A percentile compares a stretch with the other conserved stretches of the same genome.
Conservation (phyloP, 768 basidiomycete species). For the Termitomyces sp. region DNA sequence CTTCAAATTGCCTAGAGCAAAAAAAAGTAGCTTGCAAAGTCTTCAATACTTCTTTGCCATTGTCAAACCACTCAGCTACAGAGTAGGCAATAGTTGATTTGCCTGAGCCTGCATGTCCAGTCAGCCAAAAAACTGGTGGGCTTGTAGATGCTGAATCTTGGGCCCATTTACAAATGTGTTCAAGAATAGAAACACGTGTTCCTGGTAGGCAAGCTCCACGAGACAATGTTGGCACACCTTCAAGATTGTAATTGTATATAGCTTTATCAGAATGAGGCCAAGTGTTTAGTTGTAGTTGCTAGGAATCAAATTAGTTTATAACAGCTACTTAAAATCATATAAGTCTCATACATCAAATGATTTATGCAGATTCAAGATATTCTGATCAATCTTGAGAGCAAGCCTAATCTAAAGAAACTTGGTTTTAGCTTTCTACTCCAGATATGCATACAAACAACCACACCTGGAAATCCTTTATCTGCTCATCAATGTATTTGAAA, state of each 20-base stretch:
- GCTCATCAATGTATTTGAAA: slow-evolving; percentile 7
- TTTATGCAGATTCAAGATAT: slow-evolving; percentile 12
- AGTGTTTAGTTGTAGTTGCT: too few relatives aligned
- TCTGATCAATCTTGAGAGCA: background rate
- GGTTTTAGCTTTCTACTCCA: too few relatives aligned
- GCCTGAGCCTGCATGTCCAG: too few relatives aligned
- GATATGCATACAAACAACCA: background rate
- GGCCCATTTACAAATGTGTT: slow-evolving; percentile 4
- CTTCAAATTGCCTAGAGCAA: too few relatives aligned
- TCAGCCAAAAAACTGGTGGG: too few relatives aligned
- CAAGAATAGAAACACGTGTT: slow-evolving; percentile 23
- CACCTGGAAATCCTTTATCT: slow-evolving; percentile 17
- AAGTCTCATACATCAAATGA: background rate
- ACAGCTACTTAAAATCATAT: too few relatives aligned
- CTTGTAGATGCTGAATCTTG: too few relatives aligned
- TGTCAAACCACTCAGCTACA: slow-evolving; percentile 14
- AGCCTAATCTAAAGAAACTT: background rate
- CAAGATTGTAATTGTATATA: too few relatives aligned
- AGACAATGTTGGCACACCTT: too few relatives aligned
- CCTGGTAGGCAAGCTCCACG: background rate
- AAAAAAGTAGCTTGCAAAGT: slow-evolving; percentile 15
- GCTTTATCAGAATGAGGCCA: too few relatives aligned
- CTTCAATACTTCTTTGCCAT: slow-evolving; percentile 15
- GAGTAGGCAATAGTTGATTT: background rate
- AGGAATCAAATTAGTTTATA: too few relatives aligned